Percentiles rank a stretch among this genome's conserved stretches.
Conservation (phyloP, 2,329 filamentous ascomycete genomes). For the Xylariomycetidae sp. region DNA sequence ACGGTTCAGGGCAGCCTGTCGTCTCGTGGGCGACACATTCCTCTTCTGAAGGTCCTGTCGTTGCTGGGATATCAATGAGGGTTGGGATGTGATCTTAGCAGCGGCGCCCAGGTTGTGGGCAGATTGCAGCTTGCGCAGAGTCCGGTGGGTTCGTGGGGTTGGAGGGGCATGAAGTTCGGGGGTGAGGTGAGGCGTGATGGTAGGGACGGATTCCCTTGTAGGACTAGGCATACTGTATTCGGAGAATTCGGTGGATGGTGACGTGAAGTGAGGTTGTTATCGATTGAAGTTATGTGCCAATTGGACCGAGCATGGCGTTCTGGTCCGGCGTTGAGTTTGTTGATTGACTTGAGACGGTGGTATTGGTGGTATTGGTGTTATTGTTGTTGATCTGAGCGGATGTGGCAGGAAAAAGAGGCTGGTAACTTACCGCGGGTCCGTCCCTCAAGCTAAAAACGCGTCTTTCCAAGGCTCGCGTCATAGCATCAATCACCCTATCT, state of each 20-base stretch:
- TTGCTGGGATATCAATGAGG: constrained; percentile 59
- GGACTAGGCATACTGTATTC: constrained; percentile 23
- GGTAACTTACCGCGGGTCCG: no score
- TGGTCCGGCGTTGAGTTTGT: no score
- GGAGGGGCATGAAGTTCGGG: constrained; percentile 50
- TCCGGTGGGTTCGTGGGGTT: constrained; percentile 61
- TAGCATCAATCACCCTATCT: no score
- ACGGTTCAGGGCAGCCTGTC: constrained; percentile 33
- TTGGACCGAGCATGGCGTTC: no score
- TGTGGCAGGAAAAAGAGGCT: no score
- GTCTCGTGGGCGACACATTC: constrained; percentile 29
- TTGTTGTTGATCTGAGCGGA: no score
- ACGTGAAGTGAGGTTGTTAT: no score
- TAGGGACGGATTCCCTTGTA: constrained; percentile 20
- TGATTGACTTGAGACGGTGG: no score
- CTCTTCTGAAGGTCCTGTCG: constrained; percentile 33
- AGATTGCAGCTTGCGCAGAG: constrained; percentile 69
- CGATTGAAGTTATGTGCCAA: no score
- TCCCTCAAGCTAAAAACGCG: no score
- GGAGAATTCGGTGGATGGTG: neutral
- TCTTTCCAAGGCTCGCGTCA: no score
- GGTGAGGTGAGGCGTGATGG: constrained; percentile 28
- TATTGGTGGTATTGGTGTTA: no score
- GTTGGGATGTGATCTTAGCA: constrained; percentile 42
- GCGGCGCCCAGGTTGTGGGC: constrained; percentile 60